Evolutionary conservation across 176 grass and related monocot genomes (phyloP), one percentile per base, ranked within the genome.

Genomic region (Neostapfia colusana): DNA sequence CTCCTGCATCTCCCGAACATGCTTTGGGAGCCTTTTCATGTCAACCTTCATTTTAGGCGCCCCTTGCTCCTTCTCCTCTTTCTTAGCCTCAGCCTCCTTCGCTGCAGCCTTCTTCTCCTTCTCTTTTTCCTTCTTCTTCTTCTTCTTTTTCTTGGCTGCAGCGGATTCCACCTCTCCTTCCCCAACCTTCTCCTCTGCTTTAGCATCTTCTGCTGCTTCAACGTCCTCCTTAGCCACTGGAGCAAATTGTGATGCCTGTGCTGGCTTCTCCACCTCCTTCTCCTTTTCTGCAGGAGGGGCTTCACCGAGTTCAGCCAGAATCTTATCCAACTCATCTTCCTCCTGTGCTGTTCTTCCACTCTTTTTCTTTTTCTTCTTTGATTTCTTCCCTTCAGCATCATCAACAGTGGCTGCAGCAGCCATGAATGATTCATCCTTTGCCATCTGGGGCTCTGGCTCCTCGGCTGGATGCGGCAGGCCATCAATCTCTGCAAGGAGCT

Each of bases 281-380:
- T 69, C 41, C 55, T 70, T 20, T 15, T 72, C 65, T 1, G 27
- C 35, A 35, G 49, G 0, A 6, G 89, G 79, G 5, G 34, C 82
- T 73, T 74, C 76, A 31, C 69, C 91, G 18, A 94, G 76, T 63
- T 92, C 95, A 24, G 87, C 89, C 45, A 94, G 25, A 80, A 94
- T 8, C 27, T 94, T 94, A 31, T 98, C 91, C 66, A 94, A 77
- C 67, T 98, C 91, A 13, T 98, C 95, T 81, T 98, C 95, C 83
- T 98, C 95, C 59, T 90, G 82, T 5, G 79, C 84, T 55, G 84
- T 92, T 56, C 86, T 85, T 24, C 91, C 94, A 0, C 87, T 88
- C 65, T 97, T 97, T 77, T 97, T 97, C 82, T 97, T 97, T 66
- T 97, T 97, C 91, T 97, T 97, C 75, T 93, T 97, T 0, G 90